phyloP scores from a whole-genome alignment of 2,329 filamentous ascomycete species.

The Orbilia blumenaviensis region DNA sequence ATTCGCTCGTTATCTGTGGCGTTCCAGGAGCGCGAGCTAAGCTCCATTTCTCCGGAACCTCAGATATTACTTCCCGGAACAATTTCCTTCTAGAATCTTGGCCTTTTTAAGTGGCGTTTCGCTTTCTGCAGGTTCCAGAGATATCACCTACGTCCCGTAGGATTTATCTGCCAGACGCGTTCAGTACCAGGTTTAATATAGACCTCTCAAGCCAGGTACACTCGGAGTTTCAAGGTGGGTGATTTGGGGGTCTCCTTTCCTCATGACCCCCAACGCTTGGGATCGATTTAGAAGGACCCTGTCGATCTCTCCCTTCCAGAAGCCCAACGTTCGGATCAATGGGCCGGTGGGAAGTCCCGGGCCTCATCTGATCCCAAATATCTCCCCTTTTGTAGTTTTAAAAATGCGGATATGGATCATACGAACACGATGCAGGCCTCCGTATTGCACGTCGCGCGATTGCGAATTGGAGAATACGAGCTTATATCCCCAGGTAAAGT shows the following conservation, averaged over 20 bases:
- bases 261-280: conserved; percentile 4
- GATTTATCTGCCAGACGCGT: background rate
- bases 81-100: conserved; percentile 38
- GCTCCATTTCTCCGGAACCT: conserved; percentile 29
- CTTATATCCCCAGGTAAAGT: background rate
- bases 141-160: background rate
- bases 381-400: background rate
- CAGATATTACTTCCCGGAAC: conserved; percentile 22
- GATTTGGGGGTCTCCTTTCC: conserved; percentile 15
- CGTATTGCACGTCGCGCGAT: background rate
- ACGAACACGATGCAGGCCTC: background rate
- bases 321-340: conserved; percentile 37
- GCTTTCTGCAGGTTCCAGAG: conserved; percentile 12
- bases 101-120: conserved; percentile 46
- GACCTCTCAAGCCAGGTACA: background rate
- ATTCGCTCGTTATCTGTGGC: background rate
- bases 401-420: background rate
- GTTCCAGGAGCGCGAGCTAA: background rate
- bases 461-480: conserved; percentile 17
- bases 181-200: conserved; percentile 3
- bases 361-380: background rate
- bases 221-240: conserved; percentile 50
- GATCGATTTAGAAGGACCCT: conserved; percentile 20
- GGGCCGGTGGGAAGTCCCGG: conserved; percentile 30
- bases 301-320: conserved; percentile 34